Base-by-base conservation (phyloP, 441 rosid species). In the Rhodomyrtus psidioides region DNA sequence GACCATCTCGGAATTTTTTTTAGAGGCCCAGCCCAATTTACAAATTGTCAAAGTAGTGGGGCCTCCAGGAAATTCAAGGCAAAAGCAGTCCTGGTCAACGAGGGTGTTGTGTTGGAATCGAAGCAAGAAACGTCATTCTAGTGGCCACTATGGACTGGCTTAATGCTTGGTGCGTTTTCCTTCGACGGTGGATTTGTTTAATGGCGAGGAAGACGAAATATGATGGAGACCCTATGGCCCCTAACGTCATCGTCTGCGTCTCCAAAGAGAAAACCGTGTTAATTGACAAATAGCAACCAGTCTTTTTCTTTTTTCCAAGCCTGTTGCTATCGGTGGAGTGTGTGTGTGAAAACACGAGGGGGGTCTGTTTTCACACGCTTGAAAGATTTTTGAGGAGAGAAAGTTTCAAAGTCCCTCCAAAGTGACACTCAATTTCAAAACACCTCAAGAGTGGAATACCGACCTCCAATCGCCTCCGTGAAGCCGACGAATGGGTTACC, bases 291-390 rank as follows among this genome's bases (percentile, higher is more conserved):
- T 9, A 9, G 46, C 76, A 65, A 19, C 14, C 1, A 65, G 44
- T 30, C 30, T 30, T 3, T 4, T 4, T 30, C 1, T 30, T 65
- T 34, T 4, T 9, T 8, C 19, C 2, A 2, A 56, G 6, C n/a
- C 58, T 2, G 3, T 19, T 7, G 28, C 28, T 34, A 9, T 70
- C n/a, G 23, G 3, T 15, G 39, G 5, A 21, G 8, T 8, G 12
- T 2, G 13, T 2, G 24, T 28, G n/a, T 65, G 46, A 19, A 39
- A 70, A 2, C 6, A 21, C 0, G 14, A 30, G 4, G 6, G 3
- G 6, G 23, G 24, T 55, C 4, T 10, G 4, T 21, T 21, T 55
- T 55, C 57, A 55, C 57, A 8, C 26, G 12, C 57, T 9, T 55
- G 26, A 7, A 55, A 55, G 26, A 53, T 53, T 51, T 55, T 9